phyloP scores from a whole-genome alignment of 345 rosid genomes.

The Pugionium dolabratum region DNA sequence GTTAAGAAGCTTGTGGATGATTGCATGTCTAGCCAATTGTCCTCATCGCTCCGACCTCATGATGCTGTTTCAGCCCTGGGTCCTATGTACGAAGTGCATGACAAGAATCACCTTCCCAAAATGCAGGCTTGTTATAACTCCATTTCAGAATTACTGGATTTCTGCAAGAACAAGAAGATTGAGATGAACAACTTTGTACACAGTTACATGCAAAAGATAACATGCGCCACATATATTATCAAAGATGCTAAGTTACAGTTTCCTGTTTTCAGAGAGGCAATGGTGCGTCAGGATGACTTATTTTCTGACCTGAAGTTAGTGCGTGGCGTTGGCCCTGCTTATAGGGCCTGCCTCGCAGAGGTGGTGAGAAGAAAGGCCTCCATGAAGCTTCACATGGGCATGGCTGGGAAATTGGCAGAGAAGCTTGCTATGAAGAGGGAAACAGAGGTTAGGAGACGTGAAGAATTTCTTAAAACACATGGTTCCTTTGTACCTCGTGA shows the following conservation, averaged over 20 bases:
- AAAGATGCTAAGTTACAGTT: constrained; percentile 91
- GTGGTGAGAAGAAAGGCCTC: constrained; percentile 88
- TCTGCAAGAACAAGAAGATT: constrained; percentile 77
- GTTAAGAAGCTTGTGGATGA: constrained; percentile 96
- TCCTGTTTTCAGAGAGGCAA: constrained; percentile 94
- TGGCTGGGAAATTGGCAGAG: constrained; percentile 98
- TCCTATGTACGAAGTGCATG: constrained; percentile 97
- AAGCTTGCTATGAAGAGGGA: constrained; percentile 90
- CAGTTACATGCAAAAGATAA: constrained; percentile 75
- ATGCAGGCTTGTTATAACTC: constrained; percentile 68
- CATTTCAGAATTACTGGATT: constrained; percentile 65
- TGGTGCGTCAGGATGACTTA: constrained; percentile 73
- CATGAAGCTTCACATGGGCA: constrained; percentile 96
- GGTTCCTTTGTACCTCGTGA: constrained; percentile 71
- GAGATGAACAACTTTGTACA: constrained; percentile 90
- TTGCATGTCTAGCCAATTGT: constrained; percentile 72
- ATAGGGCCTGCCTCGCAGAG: constrained; percentile 97
- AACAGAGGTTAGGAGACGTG: constrained; percentile 83
- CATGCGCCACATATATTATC: constrained; percentile 62
- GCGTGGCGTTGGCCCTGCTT: constrained; percentile 85
- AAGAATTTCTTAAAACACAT: constrained; percentile 75
- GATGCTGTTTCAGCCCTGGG: constrained; percentile 99
- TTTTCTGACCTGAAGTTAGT: constrained; percentile 72
- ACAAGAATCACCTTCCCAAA: constrained; percentile 82
- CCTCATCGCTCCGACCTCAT: constrained; percentile 94